Conservation (phyloP, 2,329 filamentous ascomycete genomes). For the Phialophora verrucosa region DNA sequence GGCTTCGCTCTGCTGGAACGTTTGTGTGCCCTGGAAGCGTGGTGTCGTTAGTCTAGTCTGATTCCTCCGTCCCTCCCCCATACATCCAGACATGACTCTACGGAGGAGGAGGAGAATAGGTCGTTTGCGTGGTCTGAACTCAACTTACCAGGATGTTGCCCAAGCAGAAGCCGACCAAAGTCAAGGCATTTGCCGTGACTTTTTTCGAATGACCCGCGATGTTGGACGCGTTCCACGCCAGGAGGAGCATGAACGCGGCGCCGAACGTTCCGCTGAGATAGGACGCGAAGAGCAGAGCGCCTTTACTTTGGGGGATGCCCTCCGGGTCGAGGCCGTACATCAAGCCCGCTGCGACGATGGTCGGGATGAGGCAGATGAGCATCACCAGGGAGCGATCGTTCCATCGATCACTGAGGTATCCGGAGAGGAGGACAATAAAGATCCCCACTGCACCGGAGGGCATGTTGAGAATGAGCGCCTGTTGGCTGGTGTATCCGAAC, state of each 20-base stretch:
- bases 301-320: conserved; percentile 48
- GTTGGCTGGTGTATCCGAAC: conserved; percentile 53
- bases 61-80: not conserved
- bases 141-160: conserved; percentile 48
- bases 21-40: conserved; percentile 45
- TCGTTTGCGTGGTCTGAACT: not conserved
- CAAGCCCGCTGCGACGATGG: conserved; percentile 52
- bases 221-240: conserved; percentile 55
- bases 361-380: conserved; percentile 52
- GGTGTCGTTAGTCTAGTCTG: not conserved
- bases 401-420: conserved; percentile 49
- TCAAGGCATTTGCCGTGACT: conserved; percentile 43
- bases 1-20: conserved; percentile 50
- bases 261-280: conserved; percentile 54
- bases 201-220: conserved; percentile 58
- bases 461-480: conserved; percentile 55
- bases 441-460: conserved; percentile 54
- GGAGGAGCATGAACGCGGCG: conserved; percentile 52
- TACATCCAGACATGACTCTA: not conserved
- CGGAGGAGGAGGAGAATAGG: not conserved
- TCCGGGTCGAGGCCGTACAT: conserved; percentile 40
- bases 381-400: conserved; percentile 53
- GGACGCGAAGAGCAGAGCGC: conserved; percentile 50
- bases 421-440: conserved; percentile 49
- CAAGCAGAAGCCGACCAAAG: conserved; percentile 51